Percentiles rank a stretch among this genome's conserved stretches.
These are phyloP conservation scores for Orbilia brochopaga DNA, from an alignment of 2,329 filamentous ascomycete species.

Conservation along the genomic window DNA sequence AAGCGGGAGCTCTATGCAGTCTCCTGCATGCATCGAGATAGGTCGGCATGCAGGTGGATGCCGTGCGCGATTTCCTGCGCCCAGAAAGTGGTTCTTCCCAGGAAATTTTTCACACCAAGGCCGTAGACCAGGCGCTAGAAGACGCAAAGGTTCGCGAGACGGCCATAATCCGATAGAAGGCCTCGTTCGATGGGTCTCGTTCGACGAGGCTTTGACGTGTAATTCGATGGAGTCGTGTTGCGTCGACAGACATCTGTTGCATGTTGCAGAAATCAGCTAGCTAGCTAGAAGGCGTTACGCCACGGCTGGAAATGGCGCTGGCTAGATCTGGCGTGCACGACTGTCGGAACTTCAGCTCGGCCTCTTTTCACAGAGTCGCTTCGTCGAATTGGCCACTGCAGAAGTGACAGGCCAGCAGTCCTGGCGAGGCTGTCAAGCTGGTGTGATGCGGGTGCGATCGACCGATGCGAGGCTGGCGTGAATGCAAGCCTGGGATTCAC, in stretches of 20 bases:
- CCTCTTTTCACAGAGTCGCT: too few relatives aligned
- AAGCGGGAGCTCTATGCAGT: conserved; percentile 5
- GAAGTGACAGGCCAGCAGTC: neutral
- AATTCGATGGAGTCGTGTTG: too few relatives aligned
- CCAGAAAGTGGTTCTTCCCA: too few relatives aligned
- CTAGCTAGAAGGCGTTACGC: conserved; percentile 23
- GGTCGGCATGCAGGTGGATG: neutral
- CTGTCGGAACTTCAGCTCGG: neutral
- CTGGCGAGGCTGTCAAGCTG: neutral
- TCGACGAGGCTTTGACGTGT: too few relatives aligned
- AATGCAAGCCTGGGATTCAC: neutral
- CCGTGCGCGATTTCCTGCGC: too few relatives aligned
- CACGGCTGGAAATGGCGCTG: conserved; percentile 25
- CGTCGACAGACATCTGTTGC: conserved; percentile 25
- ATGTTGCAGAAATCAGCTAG: conserved; percentile 35
- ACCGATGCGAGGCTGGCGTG: conserved; percentile 1
- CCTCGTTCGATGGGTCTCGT: too few relatives aligned
- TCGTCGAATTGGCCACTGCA: neutral
- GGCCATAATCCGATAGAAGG: too few relatives aligned
- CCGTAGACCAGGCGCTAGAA: too few relatives aligned
- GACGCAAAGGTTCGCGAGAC: too few relatives aligned
- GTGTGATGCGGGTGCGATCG: neutral
- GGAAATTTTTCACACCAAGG: too few relatives aligned
- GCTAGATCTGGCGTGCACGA: conserved; percentile 18
- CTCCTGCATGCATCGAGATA: neutral